A percentile compares a stretch with the other conserved stretches of the same genome.
phyloP scores from a whole-genome alignment of 306 rosid species.

The Rosa persica region DNA sequence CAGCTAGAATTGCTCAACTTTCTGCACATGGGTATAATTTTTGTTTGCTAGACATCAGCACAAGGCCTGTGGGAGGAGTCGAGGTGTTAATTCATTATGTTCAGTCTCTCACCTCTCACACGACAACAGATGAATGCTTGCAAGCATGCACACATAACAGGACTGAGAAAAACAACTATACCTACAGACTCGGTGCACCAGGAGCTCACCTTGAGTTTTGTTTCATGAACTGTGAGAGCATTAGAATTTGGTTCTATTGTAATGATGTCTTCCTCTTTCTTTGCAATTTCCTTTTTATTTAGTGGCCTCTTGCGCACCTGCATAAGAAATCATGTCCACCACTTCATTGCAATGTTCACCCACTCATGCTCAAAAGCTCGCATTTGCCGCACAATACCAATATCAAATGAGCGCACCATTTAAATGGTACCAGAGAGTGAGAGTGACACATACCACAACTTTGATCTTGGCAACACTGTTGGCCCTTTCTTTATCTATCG shows the following conservation, averaged over 20 bases:
- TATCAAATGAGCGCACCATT: neutral
- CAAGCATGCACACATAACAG: neutral
- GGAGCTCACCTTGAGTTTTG: constrained; percentile 69
- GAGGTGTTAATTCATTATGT: neutral
- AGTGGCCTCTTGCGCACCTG: constrained; percentile 91
- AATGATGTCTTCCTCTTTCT: constrained; percentile 81
- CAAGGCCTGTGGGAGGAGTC: neutral
- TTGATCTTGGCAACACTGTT: constrained; percentile 77
- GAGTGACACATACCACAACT: constrained; percentile 67
- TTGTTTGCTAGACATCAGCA: constrained; percentile 12
- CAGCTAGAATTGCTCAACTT: neutral
- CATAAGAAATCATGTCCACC: constrained; percentile 10
- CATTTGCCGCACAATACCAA: constrained; percentile 3
- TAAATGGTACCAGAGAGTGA: constrained; percentile 1
- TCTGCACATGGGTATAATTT: neutral
- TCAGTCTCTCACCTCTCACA: neutral
- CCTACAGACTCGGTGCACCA: constrained; percentile 6
- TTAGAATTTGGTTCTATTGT: constrained; percentile 58
- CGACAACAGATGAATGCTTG: neutral
- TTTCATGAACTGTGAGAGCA: constrained; percentile 76
- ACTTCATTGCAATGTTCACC: neutral
- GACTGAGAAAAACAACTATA: constrained; percentile 17
- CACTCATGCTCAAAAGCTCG: neutral
- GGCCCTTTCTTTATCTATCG: constrained; percentile 71
- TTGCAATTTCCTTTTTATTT: constrained; percentile 67